Conservation (phyloP, 2,329 filamentous ascomycete species). For the Bisporella sp. region DNA sequence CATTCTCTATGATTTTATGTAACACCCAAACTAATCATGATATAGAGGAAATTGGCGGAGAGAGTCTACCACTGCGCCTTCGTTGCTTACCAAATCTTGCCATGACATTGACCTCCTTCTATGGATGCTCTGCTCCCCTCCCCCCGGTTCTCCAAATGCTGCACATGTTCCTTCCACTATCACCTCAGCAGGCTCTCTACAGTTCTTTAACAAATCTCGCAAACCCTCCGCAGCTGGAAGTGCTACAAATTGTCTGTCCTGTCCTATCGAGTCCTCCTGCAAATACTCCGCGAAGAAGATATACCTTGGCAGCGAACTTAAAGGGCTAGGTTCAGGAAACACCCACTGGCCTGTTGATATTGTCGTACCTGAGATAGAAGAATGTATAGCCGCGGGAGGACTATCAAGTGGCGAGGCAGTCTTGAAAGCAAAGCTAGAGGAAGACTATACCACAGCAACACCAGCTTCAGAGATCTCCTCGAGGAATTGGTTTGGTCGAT, state of each 20-base stretch:
- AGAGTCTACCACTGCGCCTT: conserved; percentile 67
- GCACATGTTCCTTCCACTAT: conserved; percentile 71
- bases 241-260: conserved; percentile 83
- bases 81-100: conserved; percentile 88
- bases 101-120: conserved; percentile 92
- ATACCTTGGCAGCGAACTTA: conserved; percentile 45
- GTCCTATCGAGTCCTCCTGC: conserved; percentile 67
- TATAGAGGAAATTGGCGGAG: conserved; percentile 83
- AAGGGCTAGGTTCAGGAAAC: conserved; percentile 57
- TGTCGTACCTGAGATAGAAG: conserved; percentile 88
- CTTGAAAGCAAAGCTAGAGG: conserved; percentile 29
- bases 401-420: conserved; percentile 41
- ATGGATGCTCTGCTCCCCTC: conserved; percentile 74
- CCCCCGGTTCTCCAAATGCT: conserved; percentile 28
- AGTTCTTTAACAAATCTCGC: conserved; percentile 66
- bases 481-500: conserved; percentile 82
- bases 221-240: conserved; percentile 70
- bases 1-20: conserved; percentile 2
- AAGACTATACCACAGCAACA: conserved; percentile 47
- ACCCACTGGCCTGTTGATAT: conserved; percentile 79
- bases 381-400: conserved; percentile 45
- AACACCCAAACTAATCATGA: not conserved
- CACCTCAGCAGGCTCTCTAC: conserved; percentile 68
- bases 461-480: conserved; percentile 40
- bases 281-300: conserved; percentile 77